Conservation (phyloP, 2,329 filamentous ascomycete species). For the Rhinocladiella similis region DNA sequence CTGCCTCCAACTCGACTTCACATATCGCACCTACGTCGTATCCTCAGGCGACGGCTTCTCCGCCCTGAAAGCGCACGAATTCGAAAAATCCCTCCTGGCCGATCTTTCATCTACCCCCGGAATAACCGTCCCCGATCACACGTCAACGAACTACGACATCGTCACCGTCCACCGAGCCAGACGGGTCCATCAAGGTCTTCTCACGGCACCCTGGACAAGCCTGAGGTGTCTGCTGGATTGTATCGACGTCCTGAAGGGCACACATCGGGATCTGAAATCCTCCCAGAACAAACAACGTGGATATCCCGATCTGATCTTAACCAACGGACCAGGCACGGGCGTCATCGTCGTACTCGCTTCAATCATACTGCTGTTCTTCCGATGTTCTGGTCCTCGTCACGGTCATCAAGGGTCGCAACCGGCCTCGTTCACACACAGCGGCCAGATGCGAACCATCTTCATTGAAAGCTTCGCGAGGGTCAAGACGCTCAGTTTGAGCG, state of each 20-base stretch:
- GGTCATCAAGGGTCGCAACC: too few relatives aligned
- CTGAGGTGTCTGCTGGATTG: constrained; percentile 66
- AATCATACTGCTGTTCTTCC: constrained; percentile 56
- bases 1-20: constrained; percentile 43
- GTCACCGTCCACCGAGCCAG: constrained; percentile 73
- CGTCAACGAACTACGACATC: constrained; percentile 65
- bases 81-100: constrained; percentile 60
- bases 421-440: background rate
- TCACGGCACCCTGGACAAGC: constrained; percentile 59
- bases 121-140: constrained; percentile 35
- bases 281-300: constrained; percentile 30
- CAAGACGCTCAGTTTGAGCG: constrained; percentile 78
- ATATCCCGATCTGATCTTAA: constrained; percentile 75
- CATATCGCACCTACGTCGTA: constrained; percentile 77
- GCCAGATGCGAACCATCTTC: constrained; percentile 74
- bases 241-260: constrained; percentile 54
- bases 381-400: constrained; percentile 10
- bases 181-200: constrained; percentile 72
- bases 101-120: constrained; percentile 52
- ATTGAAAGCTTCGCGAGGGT: constrained; percentile 93
- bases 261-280: constrained; percentile 35
- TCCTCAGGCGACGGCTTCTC: constrained; percentile 76
- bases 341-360: constrained; percentile 69
- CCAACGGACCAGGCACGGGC: constrained; percentile 85
- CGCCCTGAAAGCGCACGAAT: constrained; percentile 60